Evolutionary conservation across 345 rosid species (phyloP).

Genomic region (Combretum micranthum): DNA sequence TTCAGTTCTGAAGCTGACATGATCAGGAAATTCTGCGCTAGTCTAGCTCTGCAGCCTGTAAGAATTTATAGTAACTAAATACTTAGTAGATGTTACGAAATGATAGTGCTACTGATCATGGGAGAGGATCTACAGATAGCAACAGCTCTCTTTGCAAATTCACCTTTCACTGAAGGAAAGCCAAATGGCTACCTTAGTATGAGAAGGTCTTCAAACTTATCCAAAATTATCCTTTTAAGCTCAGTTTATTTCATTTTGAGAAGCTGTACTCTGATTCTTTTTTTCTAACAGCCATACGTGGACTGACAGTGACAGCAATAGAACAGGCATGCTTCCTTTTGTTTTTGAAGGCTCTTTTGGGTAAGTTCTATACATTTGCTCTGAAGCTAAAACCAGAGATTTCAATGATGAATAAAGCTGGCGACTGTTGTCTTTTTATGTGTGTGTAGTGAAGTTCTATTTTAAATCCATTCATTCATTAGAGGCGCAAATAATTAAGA

Average conservation of each 20-base stretch:
- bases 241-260: not conserved
- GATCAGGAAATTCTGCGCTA: constrained; percentile 93
- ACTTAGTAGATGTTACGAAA: constrained; percentile 9
- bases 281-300: constrained; percentile 73
- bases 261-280: not conserved
- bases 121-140: constrained; percentile 66
- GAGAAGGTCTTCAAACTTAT: constrained; percentile 55
- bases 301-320: constrained; percentile 90
- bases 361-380: constrained; percentile 33
- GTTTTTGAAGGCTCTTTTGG: constrained; percentile 90
- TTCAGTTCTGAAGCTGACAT: constrained; percentile 94
- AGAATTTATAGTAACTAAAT: constrained; percentile 32
- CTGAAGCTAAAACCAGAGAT: not conserved
- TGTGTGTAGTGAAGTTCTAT: too few species aligned
- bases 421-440: too few species aligned
- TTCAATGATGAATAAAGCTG: too few species aligned
- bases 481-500: too few species aligned
- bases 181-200: constrained; percentile 97
- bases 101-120: constrained; percentile 15
- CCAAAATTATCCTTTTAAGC: too few species aligned
- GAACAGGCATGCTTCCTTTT: constrained; percentile 95
- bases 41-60: constrained; percentile 98
- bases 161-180: constrained; percentile 97
- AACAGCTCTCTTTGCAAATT: constrained; percentile 94
- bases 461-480: too few species aligned